Evolutionary conservation across 2,329 filamentous ascomycete genomes (phyloP).

Genomic region (Colletotrichum lindemuthianum): DNA sequence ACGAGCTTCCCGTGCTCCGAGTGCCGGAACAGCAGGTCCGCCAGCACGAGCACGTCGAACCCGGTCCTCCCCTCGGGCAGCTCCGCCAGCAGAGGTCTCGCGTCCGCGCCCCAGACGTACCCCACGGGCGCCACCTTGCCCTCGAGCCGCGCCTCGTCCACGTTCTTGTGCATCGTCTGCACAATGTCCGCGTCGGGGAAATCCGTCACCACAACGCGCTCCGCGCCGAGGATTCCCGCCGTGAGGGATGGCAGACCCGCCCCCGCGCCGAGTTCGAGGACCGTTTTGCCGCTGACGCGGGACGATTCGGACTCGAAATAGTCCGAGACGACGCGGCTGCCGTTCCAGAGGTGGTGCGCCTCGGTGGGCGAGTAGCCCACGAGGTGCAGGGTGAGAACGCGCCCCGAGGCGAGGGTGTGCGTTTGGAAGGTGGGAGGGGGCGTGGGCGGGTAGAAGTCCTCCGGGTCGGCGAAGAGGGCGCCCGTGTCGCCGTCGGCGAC

Average conservation of each 20-base stretch:
- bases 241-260: constrained; percentile 86
- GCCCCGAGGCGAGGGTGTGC: constrained; percentile 75
- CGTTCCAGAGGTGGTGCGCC: constrained; percentile 93
- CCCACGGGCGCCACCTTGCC: constrained; percentile 68
- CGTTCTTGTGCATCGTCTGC: constrained; percentile 80
- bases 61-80: constrained; percentile 51
- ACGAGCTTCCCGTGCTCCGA: constrained; percentile 85
- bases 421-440: constrained; percentile 78
- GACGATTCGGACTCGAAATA: constrained; percentile 78
- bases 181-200: constrained; percentile 89
- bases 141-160: constrained; percentile 59
- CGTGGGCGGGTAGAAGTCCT: constrained; percentile 81
- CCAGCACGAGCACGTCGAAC: constrained; percentile 87
- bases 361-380: constrained; percentile 90
- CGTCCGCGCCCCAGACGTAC: constrained; percentile 83
- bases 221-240: constrained; percentile 77
- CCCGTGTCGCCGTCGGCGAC: constrained; percentile 48
- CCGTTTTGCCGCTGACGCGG: constrained; percentile 72
- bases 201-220: constrained; percentile 82
- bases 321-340: constrained; percentile 78
- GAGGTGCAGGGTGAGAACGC: constrained; percentile 76
- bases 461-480: constrained; percentile 81
- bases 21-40: constrained; percentile 92
- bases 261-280: constrained; percentile 90
- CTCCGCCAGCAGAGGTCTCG: constrained; percentile 66